Percentiles rank a stretch among this genome's conserved stretches.
These are phyloP conservation scores for Melampsora larici-populina DNA, from an alignment of 1,284 basidiomycete genomes.

Conservation along the genomic window DNA sequence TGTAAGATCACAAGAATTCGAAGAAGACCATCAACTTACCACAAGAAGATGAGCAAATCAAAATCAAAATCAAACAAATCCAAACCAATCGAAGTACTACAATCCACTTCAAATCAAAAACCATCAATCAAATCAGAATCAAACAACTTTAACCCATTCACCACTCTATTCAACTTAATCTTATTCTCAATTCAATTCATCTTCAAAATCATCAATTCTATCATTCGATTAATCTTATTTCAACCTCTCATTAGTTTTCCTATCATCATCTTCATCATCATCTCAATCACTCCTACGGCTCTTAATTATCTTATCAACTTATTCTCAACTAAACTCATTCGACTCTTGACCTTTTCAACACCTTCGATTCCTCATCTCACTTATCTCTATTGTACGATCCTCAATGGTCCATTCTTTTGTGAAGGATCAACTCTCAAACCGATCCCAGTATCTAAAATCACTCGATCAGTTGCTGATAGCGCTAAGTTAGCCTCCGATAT, in stretches of 20 bases:
- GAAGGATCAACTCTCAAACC: neutral
- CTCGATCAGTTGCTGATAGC: constrained; percentile 1
- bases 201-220: neutral
- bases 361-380: constrained; percentile 1
- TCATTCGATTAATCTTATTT: neutral
- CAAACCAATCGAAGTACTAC: no score
- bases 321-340: neutral
- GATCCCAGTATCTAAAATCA: neutral
- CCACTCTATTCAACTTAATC: no score
- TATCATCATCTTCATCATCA: neutral
- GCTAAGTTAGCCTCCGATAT: constrained; percentile 48
- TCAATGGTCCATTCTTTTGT: neutral
- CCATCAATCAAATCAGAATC: no score
- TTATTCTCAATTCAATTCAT: neutral
- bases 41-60: no score
- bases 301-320: neutral
- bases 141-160: no score
- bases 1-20: no score
- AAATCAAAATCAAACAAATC: no score
- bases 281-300: neutral
- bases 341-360: neutral
- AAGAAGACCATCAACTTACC: no score
- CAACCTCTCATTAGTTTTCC: neutral
- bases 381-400: neutral
- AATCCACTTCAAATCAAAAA: no score